phyloP scores from a whole-genome alignment of 352 stramenopile species.

The Hyaloperonospora brassicae region DNA sequence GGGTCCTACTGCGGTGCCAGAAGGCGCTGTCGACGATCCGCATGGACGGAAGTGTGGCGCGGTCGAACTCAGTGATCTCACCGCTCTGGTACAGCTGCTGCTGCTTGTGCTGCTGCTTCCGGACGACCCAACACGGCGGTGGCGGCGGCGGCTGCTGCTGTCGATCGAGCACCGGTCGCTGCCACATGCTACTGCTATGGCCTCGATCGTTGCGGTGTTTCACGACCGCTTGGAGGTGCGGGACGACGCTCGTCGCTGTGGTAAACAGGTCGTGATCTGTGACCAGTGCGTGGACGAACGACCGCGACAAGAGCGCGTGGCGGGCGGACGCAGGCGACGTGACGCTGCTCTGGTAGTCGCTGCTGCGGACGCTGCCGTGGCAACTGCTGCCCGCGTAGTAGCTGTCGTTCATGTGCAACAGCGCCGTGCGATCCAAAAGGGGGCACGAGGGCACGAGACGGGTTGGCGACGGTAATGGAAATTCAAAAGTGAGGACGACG shows the following conservation, averaged over 20 bases:
- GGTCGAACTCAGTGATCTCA: constrained; percentile 49
- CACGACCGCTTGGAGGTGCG: constrained; percentile 32
- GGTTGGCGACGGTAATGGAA: constrained; percentile 4
- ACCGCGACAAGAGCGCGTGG: constrained; percentile 20
- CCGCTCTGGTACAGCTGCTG: constrained; percentile 23
- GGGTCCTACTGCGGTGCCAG: constrained; percentile 11
- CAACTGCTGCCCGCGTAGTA: constrained; percentile 26
- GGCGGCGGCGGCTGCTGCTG: constrained; percentile 13
- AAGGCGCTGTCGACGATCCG: constrained; percentile 7
- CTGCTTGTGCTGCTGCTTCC: constrained; percentile 17
- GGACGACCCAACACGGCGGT: constrained; percentile 28
- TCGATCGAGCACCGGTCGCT: constrained; percentile 2
- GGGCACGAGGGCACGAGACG: not conserved
- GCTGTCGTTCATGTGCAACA: constrained; percentile 23
- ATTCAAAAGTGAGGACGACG: constrained; percentile 20
- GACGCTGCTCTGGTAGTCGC: constrained; percentile 29
- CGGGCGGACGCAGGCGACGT: constrained; percentile 23
- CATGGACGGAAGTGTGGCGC: constrained; percentile 16
- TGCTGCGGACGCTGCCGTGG: constrained; percentile 27
- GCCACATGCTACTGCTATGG: constrained; percentile 13
- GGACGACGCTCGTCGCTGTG: constrained; percentile 25
- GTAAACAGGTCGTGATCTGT: constrained; percentile 32
- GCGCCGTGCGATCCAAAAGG: too few species aligned
- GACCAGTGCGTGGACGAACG: constrained; percentile 28
- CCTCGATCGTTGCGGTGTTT: constrained; percentile 14